Base-by-base conservation (phyloP, 1,284 basidiomycete genomes). In the Ceratobasidium papillatum region DNA sequence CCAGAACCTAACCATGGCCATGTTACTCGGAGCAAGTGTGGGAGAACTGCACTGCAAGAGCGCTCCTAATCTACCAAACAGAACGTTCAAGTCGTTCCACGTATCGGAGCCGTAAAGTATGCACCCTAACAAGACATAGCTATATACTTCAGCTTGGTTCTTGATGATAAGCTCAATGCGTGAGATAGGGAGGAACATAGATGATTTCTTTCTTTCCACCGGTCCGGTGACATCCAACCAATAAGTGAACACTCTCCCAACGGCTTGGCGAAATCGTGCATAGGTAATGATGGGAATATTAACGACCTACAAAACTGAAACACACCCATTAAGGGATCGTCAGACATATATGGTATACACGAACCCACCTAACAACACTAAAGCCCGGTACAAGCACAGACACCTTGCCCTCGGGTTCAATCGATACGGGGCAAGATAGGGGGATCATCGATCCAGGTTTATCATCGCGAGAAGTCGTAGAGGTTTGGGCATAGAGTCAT, bases 371-470 rank as follows among this genome's bases (percentile, higher is more conserved):
- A 27, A 4, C 25, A 2, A 56, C 3, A n/a, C 27, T 27, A 32
- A 27, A 2, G 25, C 2, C 25, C 25, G 4, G 49, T 52, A 22
- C 12, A 45, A 12, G 22, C 49, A 52, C 49, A 52, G 49, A 19
- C 11, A 52, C 19, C 52, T 32, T 27, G 52, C 43, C 43, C 43
- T n/a, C 43, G 43, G 43, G 52, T 8, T 9, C 52, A 32, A 56
- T 56, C 52, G 52, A 56, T 51, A 51, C 9, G 9, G 9, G 49
- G 22, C n/a, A 25, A 32, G 52, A 56, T 56, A 56, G 52, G 52
- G 52, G 52, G 52, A 56, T 56, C 30, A 56, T 27, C 52, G 27
- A 56, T 56, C 30, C 25, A 52, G n/a, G 49, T 30, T 56, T 56
- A 56, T 56, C 52, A 56, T 30, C 52, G 30, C 30, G 19, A 56